These are phyloP conservation scores for Picochlorum costavermella DNA, from an alignment of 139 green algal genomes.

Conservation along the genomic window DNA sequence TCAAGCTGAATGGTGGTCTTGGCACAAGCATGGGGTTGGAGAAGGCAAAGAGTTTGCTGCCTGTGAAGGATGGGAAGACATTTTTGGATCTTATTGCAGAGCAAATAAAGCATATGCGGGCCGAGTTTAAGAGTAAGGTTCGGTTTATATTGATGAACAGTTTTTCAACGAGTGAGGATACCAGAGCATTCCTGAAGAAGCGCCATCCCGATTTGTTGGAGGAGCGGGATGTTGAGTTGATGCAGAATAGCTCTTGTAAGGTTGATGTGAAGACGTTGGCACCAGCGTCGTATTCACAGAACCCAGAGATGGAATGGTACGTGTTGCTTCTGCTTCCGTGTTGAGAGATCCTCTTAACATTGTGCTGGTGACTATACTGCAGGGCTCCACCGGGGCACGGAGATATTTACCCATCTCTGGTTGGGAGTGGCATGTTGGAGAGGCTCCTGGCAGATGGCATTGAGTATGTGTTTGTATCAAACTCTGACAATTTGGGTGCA, in stretches of 20 bases:
- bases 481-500: constrained; percentile 87
- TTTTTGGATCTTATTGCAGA: constrained; percentile 93
- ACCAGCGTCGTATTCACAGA: constrained; percentile 40
- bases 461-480: constrained; percentile 61
- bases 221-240: constrained; percentile 66
- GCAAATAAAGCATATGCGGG: constrained; percentile 78
- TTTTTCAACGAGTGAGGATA: constrained; percentile 80
- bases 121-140: constrained; percentile 39
- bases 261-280: constrained; percentile 60
- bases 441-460: constrained; percentile 58
- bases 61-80: constrained; percentile 76
- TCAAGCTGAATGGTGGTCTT: constrained; percentile 89
- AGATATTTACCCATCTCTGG: constrained; percentile 87
- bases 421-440: constrained; percentile 81
- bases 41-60: constrained; percentile 83
- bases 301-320: constrained; percentile 74
- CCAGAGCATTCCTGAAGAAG: constrained; percentile 51
- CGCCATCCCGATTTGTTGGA: constrained; percentile 61
- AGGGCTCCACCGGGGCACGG: constrained; percentile 79
- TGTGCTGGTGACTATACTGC: constrained; percentile 26
- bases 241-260: constrained; percentile 90
- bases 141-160: constrained; percentile 88
- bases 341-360: neutral
- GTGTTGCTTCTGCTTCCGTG: constrained; percentile 12
- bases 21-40: constrained; percentile 89